Conservation (phyloP, 1,139 yeast species). For the Blastobotrys illinoisensis region DNA sequence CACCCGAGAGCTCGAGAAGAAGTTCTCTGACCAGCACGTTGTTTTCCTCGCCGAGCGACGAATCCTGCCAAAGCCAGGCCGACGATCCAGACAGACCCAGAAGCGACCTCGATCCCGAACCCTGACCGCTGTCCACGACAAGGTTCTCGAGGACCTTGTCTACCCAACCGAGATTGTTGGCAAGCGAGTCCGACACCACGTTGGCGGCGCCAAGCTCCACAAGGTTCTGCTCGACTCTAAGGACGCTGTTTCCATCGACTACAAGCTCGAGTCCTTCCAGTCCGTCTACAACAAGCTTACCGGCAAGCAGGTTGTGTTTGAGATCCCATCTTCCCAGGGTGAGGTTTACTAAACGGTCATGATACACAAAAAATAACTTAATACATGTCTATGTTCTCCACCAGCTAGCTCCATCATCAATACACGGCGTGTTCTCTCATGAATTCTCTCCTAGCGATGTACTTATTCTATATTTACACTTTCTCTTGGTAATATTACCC, state of each 20-base stretch:
- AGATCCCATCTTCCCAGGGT: slow-evolving; percentile 66
- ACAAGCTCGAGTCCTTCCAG: slow-evolving; percentile 99
- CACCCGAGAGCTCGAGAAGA: slow-evolving; percentile 99
- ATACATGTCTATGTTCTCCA: neutral
- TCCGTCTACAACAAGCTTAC: slow-evolving; percentile 97
- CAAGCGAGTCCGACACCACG: slow-evolving; percentile 98
- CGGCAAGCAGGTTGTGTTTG: slow-evolving; percentile 99
- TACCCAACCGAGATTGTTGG: slow-evolving; percentile 99
- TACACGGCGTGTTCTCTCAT: too few relatives aligned
- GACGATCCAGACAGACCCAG: slow-evolving; percentile 82
- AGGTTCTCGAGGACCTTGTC: slow-evolving; percentile 96
- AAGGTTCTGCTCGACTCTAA: slow-evolving; percentile 97
- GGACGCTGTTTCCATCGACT: slow-evolving; percentile 95
- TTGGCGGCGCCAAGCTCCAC: slow-evolving; percentile 98
- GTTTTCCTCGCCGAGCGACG: slow-evolving; percentile 99
- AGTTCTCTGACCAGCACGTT: slow-evolving; percentile 99
- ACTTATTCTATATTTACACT: too few relatives aligned
- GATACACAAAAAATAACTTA: neutral
- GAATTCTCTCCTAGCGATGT: too few relatives aligned
- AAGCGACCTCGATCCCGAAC: slow-evolving; percentile 99
- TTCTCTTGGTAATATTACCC: too few relatives aligned
- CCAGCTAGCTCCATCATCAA: too few relatives aligned
- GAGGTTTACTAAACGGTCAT: slow-evolving; percentile 49
- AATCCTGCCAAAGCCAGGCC: slow-evolving; percentile 89
- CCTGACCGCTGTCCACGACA: slow-evolving; percentile 97